A percentile compares a stretch with the other conserved stretches of the same genome.
phyloP scores from a whole-genome alignment of 805 yeast species.

The Clavispora phyllophila region DNA sequence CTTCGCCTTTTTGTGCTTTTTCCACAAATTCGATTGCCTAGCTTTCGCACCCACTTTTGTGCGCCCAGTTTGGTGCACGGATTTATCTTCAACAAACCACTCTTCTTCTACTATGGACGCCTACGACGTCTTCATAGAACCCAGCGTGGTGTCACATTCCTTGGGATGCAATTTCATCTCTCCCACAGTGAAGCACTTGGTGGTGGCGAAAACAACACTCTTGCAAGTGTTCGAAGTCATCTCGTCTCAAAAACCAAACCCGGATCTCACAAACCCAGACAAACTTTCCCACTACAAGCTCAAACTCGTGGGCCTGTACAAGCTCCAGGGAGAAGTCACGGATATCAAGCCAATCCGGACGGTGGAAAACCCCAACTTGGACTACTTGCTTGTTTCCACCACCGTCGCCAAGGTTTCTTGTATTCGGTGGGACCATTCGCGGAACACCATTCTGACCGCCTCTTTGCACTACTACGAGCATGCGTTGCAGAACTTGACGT shows the following conservation, averaged over 20 bases:
- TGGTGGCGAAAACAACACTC: slow-evolving; percentile 66
- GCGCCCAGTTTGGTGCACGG: slow-evolving; percentile 1
- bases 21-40: too few species aligned
- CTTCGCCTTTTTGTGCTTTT: too few species aligned
- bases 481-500: slow-evolving; percentile 47
- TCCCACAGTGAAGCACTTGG: slow-evolving; percentile 45
- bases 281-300: slow-evolving; percentile 21
- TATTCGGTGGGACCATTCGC: slow-evolving; percentile 58
- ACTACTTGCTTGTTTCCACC: slow-evolving; percentile 62
- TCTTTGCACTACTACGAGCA: slow-evolving; percentile 86
- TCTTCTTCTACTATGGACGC: slow-evolving; percentile 56
- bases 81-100: neutral
- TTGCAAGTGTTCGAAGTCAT: slow-evolving; percentile 56
- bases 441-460: slow-evolving; percentile 57
- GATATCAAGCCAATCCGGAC: slow-evolving; percentile 50
- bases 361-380: slow-evolving; percentile 43
- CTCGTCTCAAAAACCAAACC: neutral
- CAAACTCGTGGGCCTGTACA: slow-evolving; percentile 53
- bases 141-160: slow-evolving; percentile 65
- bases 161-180: slow-evolving; percentile 48
- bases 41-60: neutral
- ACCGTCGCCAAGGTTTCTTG: slow-evolving; percentile 74
- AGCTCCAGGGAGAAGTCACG: slow-evolving; percentile 64
- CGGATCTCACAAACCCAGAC: slow-evolving; percentile 5
- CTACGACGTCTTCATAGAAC: slow-evolving; percentile 70